Conservation (phyloP, 768 basidiomycete genomes). For the Mycena sanguinolenta region DNA sequence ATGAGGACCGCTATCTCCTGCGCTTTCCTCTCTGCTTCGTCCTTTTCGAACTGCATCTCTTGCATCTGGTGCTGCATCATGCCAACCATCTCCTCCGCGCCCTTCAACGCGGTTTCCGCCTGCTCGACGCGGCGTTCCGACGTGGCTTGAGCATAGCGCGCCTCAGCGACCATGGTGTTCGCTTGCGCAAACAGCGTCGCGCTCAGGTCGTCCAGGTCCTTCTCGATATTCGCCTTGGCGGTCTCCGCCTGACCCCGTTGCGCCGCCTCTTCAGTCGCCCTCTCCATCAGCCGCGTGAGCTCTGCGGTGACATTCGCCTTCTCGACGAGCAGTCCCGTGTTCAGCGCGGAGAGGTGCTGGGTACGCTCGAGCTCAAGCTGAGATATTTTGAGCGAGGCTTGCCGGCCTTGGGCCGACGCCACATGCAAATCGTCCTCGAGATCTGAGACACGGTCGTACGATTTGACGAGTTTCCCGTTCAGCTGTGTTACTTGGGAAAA, state of each 20-base stretch:
- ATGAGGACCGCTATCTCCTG: conserved; percentile 63
- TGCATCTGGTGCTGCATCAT: conserved; percentile 92
- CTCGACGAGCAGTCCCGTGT: conserved; percentile 93
- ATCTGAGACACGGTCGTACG: conserved; percentile 92
- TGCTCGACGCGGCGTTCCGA: conserved; percentile 84
- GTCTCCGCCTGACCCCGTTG: conserved; percentile 91
- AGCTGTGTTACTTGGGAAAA: conserved; percentile 92
- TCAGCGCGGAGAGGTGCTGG: conserved; percentile 90
- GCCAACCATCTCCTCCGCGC: conserved; percentile 89
- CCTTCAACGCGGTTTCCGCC: conserved; percentile 81
- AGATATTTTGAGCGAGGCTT: conserved; percentile 75
- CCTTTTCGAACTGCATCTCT: conserved; percentile 74
- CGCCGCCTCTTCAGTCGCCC: conserved; percentile 94
- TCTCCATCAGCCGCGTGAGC: conserved; percentile 93
- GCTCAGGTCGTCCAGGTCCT: conserved; percentile 95
- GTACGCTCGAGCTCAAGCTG: conserved; percentile 88
- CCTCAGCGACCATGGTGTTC: conserved; percentile 98
- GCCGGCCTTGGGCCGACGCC: conserved; percentile 67
- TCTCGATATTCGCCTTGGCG: conserved; percentile 87
- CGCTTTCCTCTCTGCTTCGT: conserved; percentile 66
- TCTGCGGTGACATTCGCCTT: conserved; percentile 91
- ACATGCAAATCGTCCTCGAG: conserved; percentile 92
- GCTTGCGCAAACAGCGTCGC: conserved; percentile 92
- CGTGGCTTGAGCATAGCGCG: conserved; percentile 72
- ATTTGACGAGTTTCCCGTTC: conserved; percentile 92